Base-by-base conservation (phyloP, 108 stramenopile species). In the Pseudonitzschia delicatissima region DNA sequence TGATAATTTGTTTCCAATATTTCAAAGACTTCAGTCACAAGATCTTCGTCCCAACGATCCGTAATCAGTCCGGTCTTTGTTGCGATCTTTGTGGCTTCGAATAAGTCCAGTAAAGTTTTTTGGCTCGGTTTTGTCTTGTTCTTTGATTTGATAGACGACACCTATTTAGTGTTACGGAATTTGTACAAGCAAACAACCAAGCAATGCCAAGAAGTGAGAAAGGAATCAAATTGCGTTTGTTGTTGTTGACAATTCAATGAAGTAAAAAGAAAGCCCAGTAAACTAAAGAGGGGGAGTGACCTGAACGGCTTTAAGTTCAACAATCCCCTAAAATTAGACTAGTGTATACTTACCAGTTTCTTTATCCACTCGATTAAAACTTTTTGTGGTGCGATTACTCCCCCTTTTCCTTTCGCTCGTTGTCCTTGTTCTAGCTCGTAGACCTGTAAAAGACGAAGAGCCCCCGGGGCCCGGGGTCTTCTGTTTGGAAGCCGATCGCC, bases 321-420 rank as follows among this genome's bases (percentile, higher is more conserved):
- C 15, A 55, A 5, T 23, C 18, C 26, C 25, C 45, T 40, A 21
- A 37, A n/a, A 64, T 26, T 35, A 51, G 31, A 73, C 67, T 57
- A 13, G n/a, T 42, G 51, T 61, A 59, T 70, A 82, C 82, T 50
- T 57, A 83, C 82, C 74, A 78, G 68, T 74, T 78, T 67, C 71
- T 52, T 65, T 49, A 58, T 61, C 67, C 67, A 83, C 45, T 73
- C 48, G 2, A 50, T 20, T n/a, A 73, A 53, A 62, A 78, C 71
- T 67, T 66, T 69, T 52, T 64, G 59, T 37, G 82, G 71, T 64
- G 77, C 64, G 68, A 83, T 55, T 27, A 55, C 57, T 33, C 66
- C 57, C 64, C 65, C 57, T 67, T 68, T 57, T 70, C 61, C 53
- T 55, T 55, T 55, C n/a, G 53, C 53, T 55, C 53, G 53, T 55